phyloP scores from a whole-genome alignment of 2,329 filamentous ascomycete species.

The Diaporthe amygdali region DNA sequence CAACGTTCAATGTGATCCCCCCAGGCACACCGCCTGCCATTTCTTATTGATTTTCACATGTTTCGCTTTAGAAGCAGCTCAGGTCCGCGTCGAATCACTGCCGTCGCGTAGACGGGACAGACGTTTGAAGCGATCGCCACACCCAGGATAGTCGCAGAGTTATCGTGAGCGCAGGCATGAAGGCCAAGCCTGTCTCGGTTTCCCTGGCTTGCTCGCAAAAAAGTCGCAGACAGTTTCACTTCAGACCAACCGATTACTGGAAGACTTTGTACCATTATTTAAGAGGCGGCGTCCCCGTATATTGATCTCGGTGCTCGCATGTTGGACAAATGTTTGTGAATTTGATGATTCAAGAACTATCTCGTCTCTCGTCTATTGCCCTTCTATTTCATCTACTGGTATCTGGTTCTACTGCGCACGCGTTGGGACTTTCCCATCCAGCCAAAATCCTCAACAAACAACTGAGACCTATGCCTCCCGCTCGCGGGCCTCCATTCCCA shows the following conservation, averaged over 20 bases:
- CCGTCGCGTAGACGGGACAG: too few relatives aligned
- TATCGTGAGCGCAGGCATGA: too few relatives aligned
- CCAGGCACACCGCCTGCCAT: too few relatives aligned
- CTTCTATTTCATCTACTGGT: slow-evolving; percentile 27
- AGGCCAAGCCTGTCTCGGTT: not conserved
- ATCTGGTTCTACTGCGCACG: slow-evolving; percentile 23
- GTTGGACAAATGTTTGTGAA: not conserved
- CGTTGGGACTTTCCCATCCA: slow-evolving; percentile 14
- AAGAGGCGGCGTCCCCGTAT: too few relatives aligned
- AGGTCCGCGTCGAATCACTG: too few relatives aligned
- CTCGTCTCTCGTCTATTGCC: slow-evolving; percentile 21
- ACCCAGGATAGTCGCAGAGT: too few relatives aligned
- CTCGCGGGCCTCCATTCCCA: slow-evolving; percentile 25
- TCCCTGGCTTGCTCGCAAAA: not conserved
- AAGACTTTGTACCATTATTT: too few relatives aligned
- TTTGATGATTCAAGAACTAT: not conserved
- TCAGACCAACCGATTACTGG: not conserved
- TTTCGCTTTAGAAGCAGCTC: too few relatives aligned
- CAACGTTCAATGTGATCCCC: too few relatives aligned
- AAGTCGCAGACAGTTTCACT: not conserved
- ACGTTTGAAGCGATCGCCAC: too few relatives aligned
- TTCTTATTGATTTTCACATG: too few relatives aligned
- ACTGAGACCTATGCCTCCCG: slow-evolving; percentile 13
- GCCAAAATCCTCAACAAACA: slow-evolving; percentile 27
- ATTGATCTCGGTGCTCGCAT: too few relatives aligned